Base-by-base conservation (phyloP, 2,329 filamentous ascomycete genomes). In the Aspergillus pseudoviridinutans region DNA sequence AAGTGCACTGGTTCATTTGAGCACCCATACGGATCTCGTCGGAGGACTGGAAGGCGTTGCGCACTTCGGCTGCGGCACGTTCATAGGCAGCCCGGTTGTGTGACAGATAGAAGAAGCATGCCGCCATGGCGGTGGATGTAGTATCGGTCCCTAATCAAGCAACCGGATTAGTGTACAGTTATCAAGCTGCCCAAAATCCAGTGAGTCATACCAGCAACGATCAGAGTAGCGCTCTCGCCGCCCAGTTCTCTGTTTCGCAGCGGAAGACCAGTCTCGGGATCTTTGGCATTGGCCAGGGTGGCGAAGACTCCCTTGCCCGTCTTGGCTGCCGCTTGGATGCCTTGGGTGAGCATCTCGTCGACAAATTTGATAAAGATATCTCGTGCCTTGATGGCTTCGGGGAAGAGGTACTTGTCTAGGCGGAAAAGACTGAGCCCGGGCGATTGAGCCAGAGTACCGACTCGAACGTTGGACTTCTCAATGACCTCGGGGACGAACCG, bases 201-300 rank as follows among this genome's bases (percentile, higher is more conserved):
- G 14, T 10, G 32, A 54, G 54, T n/a, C 50, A 50, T 65, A 58
- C 74, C 80, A 14, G 80, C 79, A 46, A 80, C 78, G 58, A 82
- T 81, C 25, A 82, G 63, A 2, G 79, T 68, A 54, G 79, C 78
- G 38, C 75, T 79, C 62, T 82, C 80, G 59, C 75, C 76, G 73
- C 77, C 79, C 24, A 82, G 62, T 62, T 82, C 80, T 79, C 24
- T 82, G 62, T 63, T 82, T 79, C 53, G 75, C 69, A 67, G 74
- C 69, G 61, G 71, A 71, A 69, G 79, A 74, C 76, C 73, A 17
- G 78, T 78, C 59, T 79, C 71, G 1, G 77, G 74, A 64, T 83
- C 75, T 64, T 76, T 75, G 53, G 79, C 76, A 55, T 79, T 72
- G 49, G 79, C 67, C 4, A 79, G 71, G 69, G 82, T 71, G 67